Conservation (phyloP, 2,329 filamentous ascomycete species). For the Tympanopsis confertula region DNA sequence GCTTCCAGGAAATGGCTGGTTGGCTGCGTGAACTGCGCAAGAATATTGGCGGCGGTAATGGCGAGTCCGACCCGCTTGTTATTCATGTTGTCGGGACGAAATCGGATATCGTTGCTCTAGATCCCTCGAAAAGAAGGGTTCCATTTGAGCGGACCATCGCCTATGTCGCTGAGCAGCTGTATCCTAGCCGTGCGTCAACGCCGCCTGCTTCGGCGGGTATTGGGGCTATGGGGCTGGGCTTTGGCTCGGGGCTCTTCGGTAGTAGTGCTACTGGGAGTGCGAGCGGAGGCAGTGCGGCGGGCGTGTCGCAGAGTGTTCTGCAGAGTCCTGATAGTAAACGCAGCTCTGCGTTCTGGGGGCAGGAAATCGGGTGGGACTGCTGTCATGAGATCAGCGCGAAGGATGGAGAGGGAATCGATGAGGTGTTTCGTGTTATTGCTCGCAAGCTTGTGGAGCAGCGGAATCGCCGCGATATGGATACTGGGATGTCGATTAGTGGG, state of each 20-base stretch:
- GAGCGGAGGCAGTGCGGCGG: background rate
- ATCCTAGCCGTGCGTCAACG: background rate
- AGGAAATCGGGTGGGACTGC: conserved; percentile 36
- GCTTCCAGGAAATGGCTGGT: conserved; percentile 11
- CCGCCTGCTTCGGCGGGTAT: background rate
- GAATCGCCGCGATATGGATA: background rate
- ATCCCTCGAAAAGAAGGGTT: conserved; percentile 44
- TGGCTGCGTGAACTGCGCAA: conserved; percentile 15
- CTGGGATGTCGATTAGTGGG: background rate
- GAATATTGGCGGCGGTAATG: conserved; percentile 6
- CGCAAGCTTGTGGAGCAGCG: conserved; percentile 48
- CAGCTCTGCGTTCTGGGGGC: background rate
- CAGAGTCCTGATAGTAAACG: conserved; percentile 1
- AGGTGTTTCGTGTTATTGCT: conserved; percentile 57
- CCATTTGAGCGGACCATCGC: conserved; percentile 56
- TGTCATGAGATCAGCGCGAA: conserved; percentile 54
- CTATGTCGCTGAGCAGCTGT: conserved; percentile 36
- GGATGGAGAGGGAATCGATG: conserved; percentile 35
- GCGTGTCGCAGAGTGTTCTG: background rate
- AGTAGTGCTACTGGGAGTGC: background rate
- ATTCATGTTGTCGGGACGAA: conserved; percentile 40
- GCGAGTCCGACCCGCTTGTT: conserved; percentile 11
- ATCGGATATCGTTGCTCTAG: conserved; percentile 45
- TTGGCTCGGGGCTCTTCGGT: too few relatives aligned
- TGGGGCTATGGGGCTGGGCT: too few relatives aligned